Evolutionary conservation across 1,139 yeast genomes (phyloP).

Genomic region (Trichomonascaceae sp.): DNA sequence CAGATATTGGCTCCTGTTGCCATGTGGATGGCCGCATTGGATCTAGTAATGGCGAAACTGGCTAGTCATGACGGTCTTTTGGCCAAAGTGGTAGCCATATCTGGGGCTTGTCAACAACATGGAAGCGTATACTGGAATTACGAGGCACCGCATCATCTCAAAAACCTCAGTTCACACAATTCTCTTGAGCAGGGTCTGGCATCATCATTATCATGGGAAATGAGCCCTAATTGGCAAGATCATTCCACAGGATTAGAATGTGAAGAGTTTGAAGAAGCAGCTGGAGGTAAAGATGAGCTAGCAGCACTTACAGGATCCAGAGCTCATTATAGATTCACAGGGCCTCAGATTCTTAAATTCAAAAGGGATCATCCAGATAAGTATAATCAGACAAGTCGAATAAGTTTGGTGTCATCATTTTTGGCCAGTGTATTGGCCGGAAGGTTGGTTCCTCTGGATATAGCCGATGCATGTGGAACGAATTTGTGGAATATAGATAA

Average conservation of each 20-base stretch:
- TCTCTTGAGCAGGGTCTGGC: constrained; percentile 19
- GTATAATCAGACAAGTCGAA: constrained; percentile 53
- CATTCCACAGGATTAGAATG: constrained; percentile 76
- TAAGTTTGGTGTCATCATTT: constrained; percentile 75
- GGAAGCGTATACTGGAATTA: constrained; percentile 80
- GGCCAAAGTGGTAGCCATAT: constrained; percentile 54
- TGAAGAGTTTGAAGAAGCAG: constrained; percentile 50
- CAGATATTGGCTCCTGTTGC: constrained; percentile 63
- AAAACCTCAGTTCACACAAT: constrained; percentile 13
- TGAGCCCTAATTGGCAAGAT: constrained; percentile 93
- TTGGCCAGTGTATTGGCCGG: constrained; percentile 69
- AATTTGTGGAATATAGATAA: constrained; percentile 65
- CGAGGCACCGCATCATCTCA: constrained; percentile 40
- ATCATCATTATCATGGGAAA: constrained; percentile 52
- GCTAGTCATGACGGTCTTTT: constrained; percentile 44
- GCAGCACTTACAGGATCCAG: constrained; percentile 75
- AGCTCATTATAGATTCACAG: constrained; percentile 88
- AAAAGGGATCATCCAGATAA: constrained; percentile 49
- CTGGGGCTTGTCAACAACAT: constrained; percentile 91
- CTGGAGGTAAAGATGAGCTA: constrained; percentile 58
- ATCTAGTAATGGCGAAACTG: constrained; percentile 55
- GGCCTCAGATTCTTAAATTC: constrained; percentile 77
- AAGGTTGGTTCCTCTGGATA: constrained; percentile 57
- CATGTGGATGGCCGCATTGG: constrained; percentile 86
- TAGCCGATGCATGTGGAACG: constrained; percentile 91